Conservation (phyloP, 2,329 filamentous ascomycete species). For the Sporothrix luriei region DNA sequence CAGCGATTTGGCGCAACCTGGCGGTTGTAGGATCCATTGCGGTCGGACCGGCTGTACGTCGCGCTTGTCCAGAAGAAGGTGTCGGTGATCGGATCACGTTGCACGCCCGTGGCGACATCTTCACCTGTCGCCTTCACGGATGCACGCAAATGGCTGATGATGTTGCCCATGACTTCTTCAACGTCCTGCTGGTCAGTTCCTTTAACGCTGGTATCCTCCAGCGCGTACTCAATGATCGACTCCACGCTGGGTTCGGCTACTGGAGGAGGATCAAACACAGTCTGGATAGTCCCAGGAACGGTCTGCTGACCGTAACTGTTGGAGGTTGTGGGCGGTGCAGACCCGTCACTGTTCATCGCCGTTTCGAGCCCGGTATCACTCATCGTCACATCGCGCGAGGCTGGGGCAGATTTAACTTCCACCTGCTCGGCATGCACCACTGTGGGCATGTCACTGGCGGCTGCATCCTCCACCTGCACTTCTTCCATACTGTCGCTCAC, state of each 20-base stretch:
- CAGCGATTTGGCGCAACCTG: conserved; percentile 61
- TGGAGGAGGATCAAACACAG: conserved; percentile 34
- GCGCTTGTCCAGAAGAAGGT: conserved; percentile 66
- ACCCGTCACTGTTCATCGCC: conserved; percentile 28
- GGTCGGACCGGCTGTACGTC: conserved; percentile 60
- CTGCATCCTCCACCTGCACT: background rate
- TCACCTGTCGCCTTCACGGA: conserved; percentile 74
- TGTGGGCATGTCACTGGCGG: background rate
- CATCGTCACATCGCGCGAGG: conserved; percentile 2
- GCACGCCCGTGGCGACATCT: conserved; percentile 67
- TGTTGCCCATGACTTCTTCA: conserved; percentile 90
- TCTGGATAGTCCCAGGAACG: conserved; percentile 12
- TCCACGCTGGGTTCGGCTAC: conserved; percentile 47
- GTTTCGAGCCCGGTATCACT: conserved; percentile 23
- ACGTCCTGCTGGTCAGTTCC: conserved; percentile 85
- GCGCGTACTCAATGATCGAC: conserved; percentile 50
- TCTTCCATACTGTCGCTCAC: conserved; percentile 23
- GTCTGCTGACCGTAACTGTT: background rate
- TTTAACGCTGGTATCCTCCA: conserved; percentile 52
- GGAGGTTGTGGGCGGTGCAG: background rate
- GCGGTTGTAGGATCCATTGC: conserved; percentile 48
- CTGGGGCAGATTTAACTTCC: background rate
- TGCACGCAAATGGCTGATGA: conserved; percentile 86
- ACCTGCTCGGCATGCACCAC: conserved; percentile 8
- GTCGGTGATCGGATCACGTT: conserved; percentile 77